Evolutionary conservation across 164 flowering plant genomes (phyloP).

Genomic region (Dillenia turbinata): DNA sequence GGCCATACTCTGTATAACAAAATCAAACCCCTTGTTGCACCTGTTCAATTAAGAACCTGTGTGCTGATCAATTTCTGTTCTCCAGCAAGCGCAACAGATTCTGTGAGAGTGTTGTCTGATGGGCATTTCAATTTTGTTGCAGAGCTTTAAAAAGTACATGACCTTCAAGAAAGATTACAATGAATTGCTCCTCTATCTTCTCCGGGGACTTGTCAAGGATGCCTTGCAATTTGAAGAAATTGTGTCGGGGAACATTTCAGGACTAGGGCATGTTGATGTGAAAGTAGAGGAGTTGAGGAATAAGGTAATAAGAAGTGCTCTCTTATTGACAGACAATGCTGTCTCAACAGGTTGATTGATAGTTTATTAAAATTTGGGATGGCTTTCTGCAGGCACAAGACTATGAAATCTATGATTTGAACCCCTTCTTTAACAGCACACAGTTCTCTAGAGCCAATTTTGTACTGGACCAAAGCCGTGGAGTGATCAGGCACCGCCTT

Average conservation of each 20-base stretch:
- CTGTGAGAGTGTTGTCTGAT: not conserved
- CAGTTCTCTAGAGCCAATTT: conserved; percentile 55
- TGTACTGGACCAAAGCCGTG: conserved; percentile 46
- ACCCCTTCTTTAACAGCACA: conserved; percentile 65
- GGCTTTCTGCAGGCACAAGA: conserved; percentile 65
- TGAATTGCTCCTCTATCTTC: conserved; percentile 60
- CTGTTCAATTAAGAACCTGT: no score
- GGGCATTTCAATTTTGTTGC: conserved; percentile 22
- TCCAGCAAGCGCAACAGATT: no score
- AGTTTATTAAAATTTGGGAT: not conserved
- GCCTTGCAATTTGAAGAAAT: conserved; percentile 82
- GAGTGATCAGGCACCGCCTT: conserved; percentile 52
- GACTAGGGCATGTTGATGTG: conserved; percentile 56
- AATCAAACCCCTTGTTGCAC: no score
- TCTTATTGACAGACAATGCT: not conserved
- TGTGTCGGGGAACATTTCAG: conserved; percentile 53
- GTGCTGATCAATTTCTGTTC: no score
- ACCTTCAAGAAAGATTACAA: conserved; percentile 93
- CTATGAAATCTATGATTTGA: conserved; percentile 65
- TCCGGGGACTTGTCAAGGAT: conserved; percentile 77
- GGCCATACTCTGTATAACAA: no score
- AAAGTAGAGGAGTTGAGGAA: conserved; percentile 68
- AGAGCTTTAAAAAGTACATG: conserved; percentile 91
- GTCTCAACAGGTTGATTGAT: not conserved
- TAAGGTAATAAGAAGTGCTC: conserved; percentile 48